Conservation (phyloP, 2,329 filamentous ascomycete genomes). For the Colletotrichum paranaense region DNA sequence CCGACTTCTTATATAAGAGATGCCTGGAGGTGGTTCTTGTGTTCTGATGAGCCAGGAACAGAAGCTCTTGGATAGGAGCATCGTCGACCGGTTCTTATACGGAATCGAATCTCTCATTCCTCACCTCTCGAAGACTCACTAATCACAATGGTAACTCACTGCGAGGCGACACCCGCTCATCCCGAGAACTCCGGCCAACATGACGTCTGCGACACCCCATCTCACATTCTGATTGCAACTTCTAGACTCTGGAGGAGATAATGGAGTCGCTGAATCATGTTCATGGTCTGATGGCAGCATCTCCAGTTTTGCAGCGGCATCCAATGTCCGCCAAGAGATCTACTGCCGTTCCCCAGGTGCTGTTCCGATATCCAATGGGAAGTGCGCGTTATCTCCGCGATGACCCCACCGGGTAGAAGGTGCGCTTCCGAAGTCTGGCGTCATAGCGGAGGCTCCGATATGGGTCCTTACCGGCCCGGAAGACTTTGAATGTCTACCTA, state of each 20-base stretch:
- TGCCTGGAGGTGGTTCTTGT: not conserved
- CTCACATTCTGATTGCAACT: fast-evolving
- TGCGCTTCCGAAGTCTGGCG: conserved; percentile 8
- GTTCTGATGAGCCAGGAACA: not conserved
- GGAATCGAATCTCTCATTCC: not conserved
- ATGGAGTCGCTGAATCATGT: not conserved
- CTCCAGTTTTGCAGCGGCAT: not conserved
- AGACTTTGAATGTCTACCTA: not conserved
- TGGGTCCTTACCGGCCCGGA: not conserved
- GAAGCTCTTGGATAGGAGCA: not conserved
- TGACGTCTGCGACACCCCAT: conserved; percentile 1
- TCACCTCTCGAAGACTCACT: no score
- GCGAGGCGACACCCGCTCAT: not conserved
- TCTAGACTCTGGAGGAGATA: conserved; percentile 1
- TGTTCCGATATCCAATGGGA: not conserved
- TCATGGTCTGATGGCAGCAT: conserved; percentile 3
- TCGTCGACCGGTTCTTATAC: not conserved
- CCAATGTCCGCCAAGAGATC: not conserved
- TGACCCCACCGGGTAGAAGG: not conserved
- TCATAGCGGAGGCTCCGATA: conserved; percentile 12
- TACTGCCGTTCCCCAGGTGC: not conserved
- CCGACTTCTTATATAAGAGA: no score
- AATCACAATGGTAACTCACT: not conserved
- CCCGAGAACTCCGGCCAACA: not conserved
- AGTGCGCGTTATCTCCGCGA: not conserved